phyloP scores from a whole-genome alignment of 768 basidiomycete species.

The Mrakia blollopis region DNA sequence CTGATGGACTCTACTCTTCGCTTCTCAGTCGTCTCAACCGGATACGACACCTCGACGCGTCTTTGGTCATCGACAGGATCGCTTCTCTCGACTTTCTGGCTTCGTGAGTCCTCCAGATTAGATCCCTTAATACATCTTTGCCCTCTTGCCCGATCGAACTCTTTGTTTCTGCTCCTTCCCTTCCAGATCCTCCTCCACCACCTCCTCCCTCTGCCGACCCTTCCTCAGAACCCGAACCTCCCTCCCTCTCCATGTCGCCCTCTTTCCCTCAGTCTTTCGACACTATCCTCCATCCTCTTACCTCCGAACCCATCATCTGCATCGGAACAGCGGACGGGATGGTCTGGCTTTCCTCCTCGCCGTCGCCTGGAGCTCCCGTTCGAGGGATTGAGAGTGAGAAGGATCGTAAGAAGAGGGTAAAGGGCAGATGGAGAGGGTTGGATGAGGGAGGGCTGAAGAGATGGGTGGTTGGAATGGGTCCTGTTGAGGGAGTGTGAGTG shows the following conservation, averaged over 20 bases:
- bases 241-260: slow-evolving; percentile 23
- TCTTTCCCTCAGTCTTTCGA: slow-evolving; percentile 16
- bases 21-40: slow-evolving; percentile 12
- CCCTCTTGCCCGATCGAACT: no score
- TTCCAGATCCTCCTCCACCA: neutral
- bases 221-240: neutral
- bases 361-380: neutral
- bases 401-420: slow-evolving; percentile 6
- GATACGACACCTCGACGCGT: slow-evolving; percentile 11
- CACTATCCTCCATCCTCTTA: neutral
- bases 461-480: neutral
- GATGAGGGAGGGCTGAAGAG: slow-evolving; percentile 8
- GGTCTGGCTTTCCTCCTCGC: slow-evolving; percentile 18
- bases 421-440: slow-evolving; percentile 10
- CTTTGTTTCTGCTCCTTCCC: neutral
- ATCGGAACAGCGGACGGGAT: slow-evolving; percentile 28
- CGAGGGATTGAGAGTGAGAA: slow-evolving; percentile 3
- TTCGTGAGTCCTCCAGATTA: slow-evolving; percentile 15
- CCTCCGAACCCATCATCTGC: neutral
- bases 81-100: neutral
- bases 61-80: slow-evolving; percentile 11
- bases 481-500: slow-evolving; percentile 19
- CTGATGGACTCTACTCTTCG: neutral
- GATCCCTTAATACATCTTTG: no score
- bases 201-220: neutral